phyloP scores from a whole-genome alignment of 345 rosid species.

The Gossypium australe region DNA sequence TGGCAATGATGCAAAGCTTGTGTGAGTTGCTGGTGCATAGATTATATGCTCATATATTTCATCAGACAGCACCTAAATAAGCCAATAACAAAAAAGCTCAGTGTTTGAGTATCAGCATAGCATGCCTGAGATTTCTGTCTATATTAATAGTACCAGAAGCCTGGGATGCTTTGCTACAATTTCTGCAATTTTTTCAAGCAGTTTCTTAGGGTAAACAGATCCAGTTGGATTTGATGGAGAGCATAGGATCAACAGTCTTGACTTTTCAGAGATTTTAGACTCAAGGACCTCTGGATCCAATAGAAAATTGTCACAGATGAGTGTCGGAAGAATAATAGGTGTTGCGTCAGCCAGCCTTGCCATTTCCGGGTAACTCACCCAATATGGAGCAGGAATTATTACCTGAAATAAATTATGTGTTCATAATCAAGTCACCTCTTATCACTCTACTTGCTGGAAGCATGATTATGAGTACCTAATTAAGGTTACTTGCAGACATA shows the following conservation, averaged over 20 bases:
- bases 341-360: conserved; percentile 93
- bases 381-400: conserved; percentile 90
- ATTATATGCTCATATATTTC: conserved; percentile 97
- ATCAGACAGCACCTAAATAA: conserved; percentile 75
- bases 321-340: conserved; percentile 82
- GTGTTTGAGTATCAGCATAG: conserved; percentile 13
- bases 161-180: conserved; percentile 90
- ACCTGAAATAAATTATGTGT: conserved; percentile 40
- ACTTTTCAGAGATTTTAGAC: conserved; percentile 67
- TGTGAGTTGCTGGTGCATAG: conserved; percentile 84
- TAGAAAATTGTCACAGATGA: conserved; percentile 74
- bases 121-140: conserved; percentile 6
- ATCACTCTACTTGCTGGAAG: not conserved
- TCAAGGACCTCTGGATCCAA: conserved; percentile 81
- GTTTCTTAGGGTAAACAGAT: conserved; percentile 81
- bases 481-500: not conserved
- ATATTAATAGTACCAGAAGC: conserved; percentile 58
- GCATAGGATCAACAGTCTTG: conserved; percentile 84
- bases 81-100: conserved; percentile 9
- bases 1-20: conserved; percentile 94
- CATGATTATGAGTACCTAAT: not conserved
- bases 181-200: conserved; percentile 87
- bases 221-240: conserved; percentile 99
- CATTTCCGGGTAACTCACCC: conserved; percentile 98
- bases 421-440: not conserved